A percentile compares a stretch with the other conserved stretches of the same genome.
Conservation (phyloP, 1,284 basidiomycete genomes). For the Ustilago cynodontis region DNA sequence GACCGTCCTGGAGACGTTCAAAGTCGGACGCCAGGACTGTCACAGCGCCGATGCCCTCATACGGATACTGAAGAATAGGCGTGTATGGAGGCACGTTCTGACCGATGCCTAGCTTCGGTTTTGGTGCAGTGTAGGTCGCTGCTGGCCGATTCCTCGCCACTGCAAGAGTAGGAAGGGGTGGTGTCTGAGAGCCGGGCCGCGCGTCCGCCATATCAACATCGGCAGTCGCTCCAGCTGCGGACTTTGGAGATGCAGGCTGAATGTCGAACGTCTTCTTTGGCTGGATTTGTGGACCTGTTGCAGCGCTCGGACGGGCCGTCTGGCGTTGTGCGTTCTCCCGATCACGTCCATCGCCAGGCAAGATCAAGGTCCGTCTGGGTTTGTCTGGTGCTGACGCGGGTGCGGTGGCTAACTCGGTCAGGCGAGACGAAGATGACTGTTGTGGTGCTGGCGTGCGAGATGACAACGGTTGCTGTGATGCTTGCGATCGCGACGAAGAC, state of each 20-base stretch:
- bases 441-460: neutral
- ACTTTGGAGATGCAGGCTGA: slow-evolving; percentile 26
- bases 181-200: neutral
- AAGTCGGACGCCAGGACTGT: slow-evolving; percentile 52
- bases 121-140: neutral
- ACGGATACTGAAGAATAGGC: slow-evolving; percentile 54
- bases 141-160: slow-evolving; percentile 10
- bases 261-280: slow-evolving; percentile 34
- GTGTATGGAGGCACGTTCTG: neutral
- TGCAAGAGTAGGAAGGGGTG: slow-evolving; percentile 5
- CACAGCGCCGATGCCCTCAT: slow-evolving; percentile 55
- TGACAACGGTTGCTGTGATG: neutral
- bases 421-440: neutral
- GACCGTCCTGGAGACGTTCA: slow-evolving; percentile 55
- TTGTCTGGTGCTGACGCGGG: neutral
- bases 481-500: neutral
- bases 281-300: neutral
- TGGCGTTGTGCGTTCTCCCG: neutral
- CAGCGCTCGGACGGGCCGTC: neutral
- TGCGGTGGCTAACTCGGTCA: slow-evolving; percentile 8
- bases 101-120: slow-evolving; percentile 8
- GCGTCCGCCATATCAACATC: slow-evolving; percentile 21
- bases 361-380: slow-evolving; percentile 19
- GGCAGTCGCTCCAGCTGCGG: neutral
- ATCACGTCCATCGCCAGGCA: slow-evolving; percentile 18